Percentiles rank a stretch among this genome's conserved stretches.
phyloP scores from a whole-genome alignment of 345 rosid genomes.

The Citrus trifoliata region DNA sequence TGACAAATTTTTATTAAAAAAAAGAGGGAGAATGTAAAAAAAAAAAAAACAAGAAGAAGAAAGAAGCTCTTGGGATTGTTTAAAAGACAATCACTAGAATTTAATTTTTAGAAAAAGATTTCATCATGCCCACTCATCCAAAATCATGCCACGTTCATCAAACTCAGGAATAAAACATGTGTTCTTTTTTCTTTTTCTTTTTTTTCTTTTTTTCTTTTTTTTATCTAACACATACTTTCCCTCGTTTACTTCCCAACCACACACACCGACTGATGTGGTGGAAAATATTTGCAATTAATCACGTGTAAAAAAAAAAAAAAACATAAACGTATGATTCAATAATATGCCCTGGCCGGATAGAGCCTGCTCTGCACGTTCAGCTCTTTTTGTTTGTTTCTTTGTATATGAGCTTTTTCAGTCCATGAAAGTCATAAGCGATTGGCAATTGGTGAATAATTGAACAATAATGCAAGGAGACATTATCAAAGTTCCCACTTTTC shows the following conservation, averaged over 20 bases:
- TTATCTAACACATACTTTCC: too few relatives aligned
- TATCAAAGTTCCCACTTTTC: neutral
- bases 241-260: neutral
- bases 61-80: neutral
- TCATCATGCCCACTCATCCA: neutral
- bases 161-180: neutral
- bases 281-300: neutral
- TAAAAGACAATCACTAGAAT: neutral
- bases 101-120: too few relatives aligned
- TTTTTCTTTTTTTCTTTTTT: too few relatives aligned
- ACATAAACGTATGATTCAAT: neutral
- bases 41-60: neutral
- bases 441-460: neutral
- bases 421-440: neutral
- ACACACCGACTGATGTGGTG: neutral
- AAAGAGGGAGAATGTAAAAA: neutral
- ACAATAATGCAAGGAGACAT: slow-evolving; percentile 3
- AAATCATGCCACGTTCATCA: neutral
- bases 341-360: neutral
- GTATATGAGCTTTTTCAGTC: neutral
- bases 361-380: neutral
- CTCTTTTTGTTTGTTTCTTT: neutral
- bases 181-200: too few relatives aligned
- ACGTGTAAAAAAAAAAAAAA: neutral
- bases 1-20: neutral